phyloP scores from a whole-genome alignment of 495 filamentous ascomycete genomes.

The Rostrohypoxylon terebratum region DNA sequence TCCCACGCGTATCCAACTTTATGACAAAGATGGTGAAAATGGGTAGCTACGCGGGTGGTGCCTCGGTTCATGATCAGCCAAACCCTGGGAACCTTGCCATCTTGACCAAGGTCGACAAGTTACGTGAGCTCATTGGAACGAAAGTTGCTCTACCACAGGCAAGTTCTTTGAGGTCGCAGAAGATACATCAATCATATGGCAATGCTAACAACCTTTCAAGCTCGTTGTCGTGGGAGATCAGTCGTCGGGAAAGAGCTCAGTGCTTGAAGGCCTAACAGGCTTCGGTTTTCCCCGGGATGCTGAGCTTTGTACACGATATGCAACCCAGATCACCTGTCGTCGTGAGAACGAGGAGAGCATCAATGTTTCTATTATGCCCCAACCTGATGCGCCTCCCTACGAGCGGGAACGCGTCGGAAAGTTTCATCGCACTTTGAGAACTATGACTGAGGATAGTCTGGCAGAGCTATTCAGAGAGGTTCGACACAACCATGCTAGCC shows the following conservation, averaged over 20 bases:
- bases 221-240: constrained; percentile 64
- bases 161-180: background rate
- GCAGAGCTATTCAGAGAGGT: constrained; percentile 48
- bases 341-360: constrained; percentile 51
- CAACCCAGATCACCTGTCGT: constrained; percentile 69
- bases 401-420: constrained; percentile 35
- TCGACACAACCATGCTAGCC: background rate
- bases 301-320: constrained; percentile 69
- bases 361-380: constrained; percentile 61
- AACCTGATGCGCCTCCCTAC: constrained; percentile 35
- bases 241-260: constrained; percentile 65
- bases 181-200: background rate
- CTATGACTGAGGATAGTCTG: constrained; percentile 43
- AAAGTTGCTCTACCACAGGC: constrained; percentile 55
- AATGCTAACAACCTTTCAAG: constrained; percentile 36
- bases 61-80: constrained; percentile 2
- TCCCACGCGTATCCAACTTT: background rate
- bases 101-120: constrained; percentile 53
- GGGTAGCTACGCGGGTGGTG: constrained; percentile 4
- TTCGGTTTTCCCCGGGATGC: constrained; percentile 64
- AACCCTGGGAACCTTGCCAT: constrained; percentile 39
- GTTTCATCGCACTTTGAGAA: constrained; percentile 38
- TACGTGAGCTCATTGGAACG: constrained; percentile 57
- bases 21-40: constrained; percentile 27
- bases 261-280: constrained; percentile 64